These are phyloP conservation scores for Rhipidocladum racemiflorum DNA, from an alignment of 176 grass and related monocot genomes.

Conservation along the genomic window DNA sequence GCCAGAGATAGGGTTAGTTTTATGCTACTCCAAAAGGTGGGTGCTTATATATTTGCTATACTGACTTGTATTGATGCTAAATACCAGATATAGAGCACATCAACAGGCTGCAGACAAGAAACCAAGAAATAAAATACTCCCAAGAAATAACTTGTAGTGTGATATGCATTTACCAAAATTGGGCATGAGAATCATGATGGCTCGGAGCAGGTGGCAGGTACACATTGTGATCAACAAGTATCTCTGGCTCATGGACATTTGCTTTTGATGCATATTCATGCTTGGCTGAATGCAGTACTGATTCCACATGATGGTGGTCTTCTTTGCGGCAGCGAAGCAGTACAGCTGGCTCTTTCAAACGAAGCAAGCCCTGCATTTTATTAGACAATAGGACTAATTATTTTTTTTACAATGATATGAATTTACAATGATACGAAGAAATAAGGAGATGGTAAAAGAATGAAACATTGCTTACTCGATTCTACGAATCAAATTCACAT, in stretches of 20 bases:
- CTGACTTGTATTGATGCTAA: background rate
- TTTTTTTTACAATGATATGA: background rate
- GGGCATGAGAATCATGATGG: slow-evolving; percentile 52
- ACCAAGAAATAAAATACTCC: background rate
- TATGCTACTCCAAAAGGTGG: background rate
- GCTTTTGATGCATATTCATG: slow-evolving; percentile 77
- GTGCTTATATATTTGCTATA: background rate
- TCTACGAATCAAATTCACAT: background rate
- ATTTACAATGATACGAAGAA: background rate
- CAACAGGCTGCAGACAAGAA: background rate
- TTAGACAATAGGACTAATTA: background rate
- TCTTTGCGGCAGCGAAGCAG: slow-evolving; percentile 79
- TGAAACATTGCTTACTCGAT: background rate
- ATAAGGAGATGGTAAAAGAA: background rate
- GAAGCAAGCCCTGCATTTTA: slow-evolving; percentile 68
- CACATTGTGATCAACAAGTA: slow-evolving; percentile 65
- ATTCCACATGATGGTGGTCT: slow-evolving; percentile 66
- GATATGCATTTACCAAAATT: slow-evolving; percentile 59
- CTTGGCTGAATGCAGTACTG: slow-evolving; percentile 70
- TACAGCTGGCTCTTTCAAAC: slow-evolving; percentile 89
- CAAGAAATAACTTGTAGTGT: slow-evolving; percentile 6
- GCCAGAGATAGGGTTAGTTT: background rate
- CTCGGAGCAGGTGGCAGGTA: slow-evolving; percentile 72
- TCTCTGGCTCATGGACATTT: slow-evolving; percentile 68
- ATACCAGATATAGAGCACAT: background rate